Base-by-base conservation (phyloP, 2,329 filamentous ascomycete species). In the Epichloe sibirici region DNA sequence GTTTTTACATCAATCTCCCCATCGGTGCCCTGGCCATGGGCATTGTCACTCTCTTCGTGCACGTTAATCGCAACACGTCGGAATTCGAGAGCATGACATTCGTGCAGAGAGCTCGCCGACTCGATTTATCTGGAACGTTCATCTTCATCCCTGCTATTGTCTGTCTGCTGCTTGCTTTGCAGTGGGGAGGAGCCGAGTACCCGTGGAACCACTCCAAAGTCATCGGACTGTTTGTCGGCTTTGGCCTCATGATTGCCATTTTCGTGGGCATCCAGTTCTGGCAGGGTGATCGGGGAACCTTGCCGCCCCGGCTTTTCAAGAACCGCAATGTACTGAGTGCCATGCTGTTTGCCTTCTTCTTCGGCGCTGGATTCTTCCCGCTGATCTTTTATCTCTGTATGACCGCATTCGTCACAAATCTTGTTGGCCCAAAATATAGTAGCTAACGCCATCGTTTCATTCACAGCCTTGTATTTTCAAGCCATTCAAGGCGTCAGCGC, bases 151-250 rank as follows among this genome's bases (percentile, higher is more conserved):
- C 77, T 1, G 70, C 72, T 39, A 69, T 80, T 45, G 62, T 80
- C 55, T 75, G 72, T 57, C 66, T 81, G 12, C 65, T 82, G 8
- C 68, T 82, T 4, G 78, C 76, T 7, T 66, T 82, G 39, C 74
- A 81, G 58, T 81, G 75, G 73, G 79, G 77, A 13, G 79, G 79
- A 8, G 66, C 71, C 40, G 62, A 72, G 25, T 74, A 76, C 51
- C 49, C 77, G 4, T 82, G 78, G 78, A 67, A 62, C 53, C 70
- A 68, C 63, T 63, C 70, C 12, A 67, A 64, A 25, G 68, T 79
- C 48, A 74, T 80, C 39, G 76, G 74, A 1, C 65, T 81, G 21
- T 73, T 81, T 51, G 67, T 73, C 8, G 73, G 74, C 4, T 71
- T 71, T n/a, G 75, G 62, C 1, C 61, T 69, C 21, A 70, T 79